Conservation (phyloP, 768 basidiomycete species). For the Xerocomellus amylosporus region DNA sequence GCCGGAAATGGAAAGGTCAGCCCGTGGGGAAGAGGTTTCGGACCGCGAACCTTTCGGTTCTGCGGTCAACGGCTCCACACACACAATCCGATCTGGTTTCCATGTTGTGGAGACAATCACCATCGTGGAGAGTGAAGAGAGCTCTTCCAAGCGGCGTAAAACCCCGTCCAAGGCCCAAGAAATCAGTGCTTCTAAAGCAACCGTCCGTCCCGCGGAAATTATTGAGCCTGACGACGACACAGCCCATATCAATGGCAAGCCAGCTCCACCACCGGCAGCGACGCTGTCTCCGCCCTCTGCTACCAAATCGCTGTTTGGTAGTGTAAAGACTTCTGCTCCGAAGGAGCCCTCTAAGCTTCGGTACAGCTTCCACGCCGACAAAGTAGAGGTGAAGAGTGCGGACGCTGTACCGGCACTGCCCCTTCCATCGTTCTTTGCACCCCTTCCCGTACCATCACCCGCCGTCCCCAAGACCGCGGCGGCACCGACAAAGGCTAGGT, state of each 20-base stretch:
- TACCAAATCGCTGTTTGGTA: constrained; percentile 22
- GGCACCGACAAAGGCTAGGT: constrained; percentile 18
- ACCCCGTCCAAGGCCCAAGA: constrained; percentile 33
- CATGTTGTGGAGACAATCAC: constrained; percentile 36
- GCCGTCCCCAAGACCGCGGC: background rate
- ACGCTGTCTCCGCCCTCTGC: constrained; percentile 22
- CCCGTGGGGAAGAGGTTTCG: constrained; percentile 3
- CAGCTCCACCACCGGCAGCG: background rate
- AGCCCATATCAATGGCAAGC: constrained; percentile 16
- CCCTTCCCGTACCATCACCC: constrained; percentile 26
- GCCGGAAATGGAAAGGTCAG: constrained; percentile 45
- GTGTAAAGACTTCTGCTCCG: constrained; percentile 54
- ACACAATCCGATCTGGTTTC: background rate
- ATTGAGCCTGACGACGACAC: constrained; percentile 37
- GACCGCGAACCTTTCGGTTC: constrained; percentile 13
- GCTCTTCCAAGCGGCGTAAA: constrained; percentile 49
- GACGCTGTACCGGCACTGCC: constrained; percentile 8
- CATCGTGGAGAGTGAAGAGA: constrained; percentile 39
- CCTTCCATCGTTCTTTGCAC: constrained; percentile 20
- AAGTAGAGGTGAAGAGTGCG: constrained; percentile 32
- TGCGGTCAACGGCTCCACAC: constrained; percentile 15
- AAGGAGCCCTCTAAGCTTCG: constrained; percentile 79
- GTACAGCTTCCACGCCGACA: constrained; percentile 64
- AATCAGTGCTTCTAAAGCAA: constrained; percentile 22
- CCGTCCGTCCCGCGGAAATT: constrained; percentile 37